Evolutionary conservation across 139 green algal genomes (phyloP).

Genomic region (Asterochloris sp.): DNA sequence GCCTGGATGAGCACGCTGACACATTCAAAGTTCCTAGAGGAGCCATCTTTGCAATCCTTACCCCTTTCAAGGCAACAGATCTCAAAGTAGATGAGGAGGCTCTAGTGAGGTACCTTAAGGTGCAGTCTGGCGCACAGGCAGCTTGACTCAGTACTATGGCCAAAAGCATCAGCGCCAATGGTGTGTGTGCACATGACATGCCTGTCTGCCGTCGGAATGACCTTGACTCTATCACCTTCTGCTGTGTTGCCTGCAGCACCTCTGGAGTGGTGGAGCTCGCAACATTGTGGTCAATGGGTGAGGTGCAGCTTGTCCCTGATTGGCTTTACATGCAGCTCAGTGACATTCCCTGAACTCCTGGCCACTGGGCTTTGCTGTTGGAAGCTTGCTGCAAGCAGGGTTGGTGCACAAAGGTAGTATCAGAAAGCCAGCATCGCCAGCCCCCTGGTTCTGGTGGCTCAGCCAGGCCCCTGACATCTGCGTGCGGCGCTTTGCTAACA

Average conservation of each 20-base stretch:
- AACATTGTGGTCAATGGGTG: constrained; percentile 23
- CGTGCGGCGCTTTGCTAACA: too few relatives aligned
- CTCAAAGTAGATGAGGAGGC: too few relatives aligned
- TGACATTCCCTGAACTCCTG: background rate
- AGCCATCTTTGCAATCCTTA: too few relatives aligned
- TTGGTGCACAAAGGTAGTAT: background rate
- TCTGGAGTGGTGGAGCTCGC: constrained; percentile 5
- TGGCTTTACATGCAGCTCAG: background rate
- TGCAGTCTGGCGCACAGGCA: too few relatives aligned
- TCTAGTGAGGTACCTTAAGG: too few relatives aligned
- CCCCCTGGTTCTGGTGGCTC: too few relatives aligned
- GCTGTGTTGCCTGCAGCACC: constrained; percentile 6
- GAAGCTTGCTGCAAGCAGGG: background rate
- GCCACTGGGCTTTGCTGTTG: background rate
- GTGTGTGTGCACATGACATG: background rate
- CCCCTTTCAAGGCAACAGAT: too few relatives aligned
- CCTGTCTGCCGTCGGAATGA: background rate
- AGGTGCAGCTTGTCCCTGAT: background rate
- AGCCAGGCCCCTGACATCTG: too few relatives aligned
- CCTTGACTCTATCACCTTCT: background rate
- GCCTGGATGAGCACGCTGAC: too few relatives aligned
- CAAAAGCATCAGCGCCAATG: too few relatives aligned
- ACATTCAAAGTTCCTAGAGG: too few relatives aligned
- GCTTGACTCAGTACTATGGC: too few relatives aligned
- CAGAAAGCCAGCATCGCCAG: background rate